Evolutionary conservation across 2,329 filamentous ascomycete genomes (phyloP).

Genomic region (Simplicillium sp.): DNA sequence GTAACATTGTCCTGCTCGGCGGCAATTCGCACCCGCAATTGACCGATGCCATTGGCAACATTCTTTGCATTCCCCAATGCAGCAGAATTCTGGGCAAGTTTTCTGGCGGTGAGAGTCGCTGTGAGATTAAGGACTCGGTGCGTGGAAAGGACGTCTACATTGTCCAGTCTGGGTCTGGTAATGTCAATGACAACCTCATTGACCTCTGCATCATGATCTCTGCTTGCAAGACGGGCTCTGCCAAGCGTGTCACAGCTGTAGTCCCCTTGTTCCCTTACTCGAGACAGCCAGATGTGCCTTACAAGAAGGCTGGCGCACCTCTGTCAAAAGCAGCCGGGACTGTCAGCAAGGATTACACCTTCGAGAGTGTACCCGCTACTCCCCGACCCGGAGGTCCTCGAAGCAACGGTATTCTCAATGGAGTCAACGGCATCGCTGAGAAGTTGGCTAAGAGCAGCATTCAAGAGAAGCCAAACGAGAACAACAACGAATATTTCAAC

Average conservation of each 20-base stretch:
- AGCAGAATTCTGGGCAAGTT: constrained; percentile 85
- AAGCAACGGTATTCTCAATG: constrained; percentile 56
- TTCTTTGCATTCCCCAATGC: constrained; percentile 77
- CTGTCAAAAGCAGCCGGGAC: constrained; percentile 57
- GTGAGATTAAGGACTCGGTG: constrained; percentile 93
- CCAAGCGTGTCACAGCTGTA: constrained; percentile 85
- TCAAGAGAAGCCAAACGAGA: constrained; percentile 28
- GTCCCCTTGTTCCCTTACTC: constrained; percentile 96
- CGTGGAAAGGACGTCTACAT: constrained; percentile 99
- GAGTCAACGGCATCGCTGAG: constrained; percentile 60
- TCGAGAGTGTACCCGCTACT: constrained; percentile 85
- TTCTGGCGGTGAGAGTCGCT: constrained; percentile 86
- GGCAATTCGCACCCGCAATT: constrained; percentile 88
- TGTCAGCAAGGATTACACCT: constrained; percentile 61
- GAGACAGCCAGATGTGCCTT: constrained; percentile 89
- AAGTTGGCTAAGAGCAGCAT: constrained; percentile 60
- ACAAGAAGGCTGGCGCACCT: constrained; percentile 90
- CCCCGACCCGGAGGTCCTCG: constrained; percentile 64
- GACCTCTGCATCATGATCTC: constrained; percentile 97
- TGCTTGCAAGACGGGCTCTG: constrained; percentile 92
- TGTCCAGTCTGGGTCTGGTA: constrained; percentile 85
- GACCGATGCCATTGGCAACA: constrained; percentile 77
- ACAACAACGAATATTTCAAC: constrained; percentile 19
- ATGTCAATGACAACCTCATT: constrained; percentile 93
- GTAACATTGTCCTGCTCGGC: constrained; percentile 88